Percentiles rank a stretch among this genome's conserved stretches.
These are phyloP conservation scores for Lipomyces anomalus DNA, from an alignment of 805 yeast species.

Conservation along the genomic window DNA sequence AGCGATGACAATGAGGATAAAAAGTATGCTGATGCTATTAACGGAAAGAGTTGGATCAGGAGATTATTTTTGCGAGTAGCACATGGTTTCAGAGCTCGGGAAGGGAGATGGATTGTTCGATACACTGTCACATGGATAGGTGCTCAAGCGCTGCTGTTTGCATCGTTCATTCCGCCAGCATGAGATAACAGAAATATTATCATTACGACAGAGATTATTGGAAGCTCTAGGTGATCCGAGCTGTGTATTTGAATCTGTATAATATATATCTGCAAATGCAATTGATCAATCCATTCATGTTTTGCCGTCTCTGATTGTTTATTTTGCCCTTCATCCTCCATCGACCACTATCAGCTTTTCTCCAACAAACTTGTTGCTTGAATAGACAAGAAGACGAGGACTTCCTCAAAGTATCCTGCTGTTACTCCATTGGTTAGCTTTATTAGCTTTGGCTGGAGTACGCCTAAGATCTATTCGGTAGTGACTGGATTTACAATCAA, in stretches of 20 bases:
- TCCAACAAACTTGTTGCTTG: conserved; percentile 45
- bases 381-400: conserved; percentile 43
- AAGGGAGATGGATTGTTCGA: conserved; percentile 38
- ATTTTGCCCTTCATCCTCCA: conserved; percentile 24
- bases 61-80: conserved; percentile 10
- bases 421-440: conserved; percentile 48
- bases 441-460: conserved; percentile 44
- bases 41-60: conserved; percentile 1
- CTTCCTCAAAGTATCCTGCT: conserved; percentile 46
- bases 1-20: conserved; percentile 18
- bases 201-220: too few species aligned
- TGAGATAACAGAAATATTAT: too few species aligned
- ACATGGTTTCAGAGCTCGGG: conserved; percentile 14
- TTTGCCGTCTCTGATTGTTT: neutral
- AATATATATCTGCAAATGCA: too few species aligned
- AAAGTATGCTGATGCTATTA: conserved; percentile 5
- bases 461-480: conserved; percentile 34
- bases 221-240: neutral
- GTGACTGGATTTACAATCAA: conserved; percentile 31
- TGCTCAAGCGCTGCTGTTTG: conserved; percentile 66
- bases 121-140: conserved; percentile 60
- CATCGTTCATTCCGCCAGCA: conserved; percentile 93
- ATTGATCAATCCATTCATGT: too few species aligned
- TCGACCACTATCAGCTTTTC: conserved; percentile 47
- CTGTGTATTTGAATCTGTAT: neutral